Evolutionary conservation across 257 asterid genomes (phyloP), one percentile per base, ranked within the genome.

Genomic region (Forsythia suspensa): DNA sequence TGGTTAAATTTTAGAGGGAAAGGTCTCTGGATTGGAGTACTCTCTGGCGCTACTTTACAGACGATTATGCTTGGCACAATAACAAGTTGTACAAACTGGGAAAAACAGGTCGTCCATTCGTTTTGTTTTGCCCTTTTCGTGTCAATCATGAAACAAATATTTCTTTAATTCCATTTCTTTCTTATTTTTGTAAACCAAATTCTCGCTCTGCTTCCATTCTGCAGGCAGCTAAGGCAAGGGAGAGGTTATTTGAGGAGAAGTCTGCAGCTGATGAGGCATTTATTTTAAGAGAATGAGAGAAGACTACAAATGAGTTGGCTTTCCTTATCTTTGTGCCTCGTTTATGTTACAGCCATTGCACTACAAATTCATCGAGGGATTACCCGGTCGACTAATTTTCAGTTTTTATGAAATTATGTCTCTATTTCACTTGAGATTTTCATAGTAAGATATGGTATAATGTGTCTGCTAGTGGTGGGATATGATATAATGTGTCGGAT

Each of bases 1-100:
- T 81, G 91, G 93, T 42, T 84, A 3, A 40, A 86, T 15, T 67
- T 88, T 16, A 86, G 97, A 81, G 97, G 96, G 2, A 86, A 78
- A 82, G 98, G 98, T 10, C 94, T 92, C 8, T 94, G 96, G 97
- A 87, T 86, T 7, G 97, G 98, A 6, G 42, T 90, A 55, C 82
- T 92, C 1, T 82, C 82, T 0, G 98, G 98, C 43, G 88, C 93
- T 13, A 52, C 85, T 0, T 41, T 91, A 73, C 97, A 94, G 71
- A 69, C 81, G 18, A 8, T 85, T 7, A 80, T 91, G 80, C 90
- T 91, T 1, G 63, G 86, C 38, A 68, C 85, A 4, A 89, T 94
- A 40, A 92, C 97, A 4, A 38, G 83, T 55, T 88, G 85, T 84
- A 92, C 92, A 21, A 80, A 92, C 74, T 92, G 98, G 97, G 91